phyloP scores from a whole-genome alignment of 2,329 filamentous ascomycete genomes.

The Pleomassaria siparia region DNA sequence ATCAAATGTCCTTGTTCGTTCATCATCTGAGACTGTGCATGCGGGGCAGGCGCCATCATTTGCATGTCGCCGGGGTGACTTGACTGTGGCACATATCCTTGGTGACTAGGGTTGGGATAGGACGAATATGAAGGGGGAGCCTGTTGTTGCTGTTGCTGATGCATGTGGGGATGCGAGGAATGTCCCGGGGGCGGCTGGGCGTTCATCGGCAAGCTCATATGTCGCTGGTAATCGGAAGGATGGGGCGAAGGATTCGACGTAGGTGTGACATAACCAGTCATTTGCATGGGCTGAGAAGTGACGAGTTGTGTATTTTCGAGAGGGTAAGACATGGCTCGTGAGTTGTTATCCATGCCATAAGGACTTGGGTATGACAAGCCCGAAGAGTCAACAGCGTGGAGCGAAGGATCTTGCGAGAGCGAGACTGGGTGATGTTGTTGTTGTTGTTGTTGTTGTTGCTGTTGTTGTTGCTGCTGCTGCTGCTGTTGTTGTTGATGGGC shows the following conservation, averaged over 20 bases:
- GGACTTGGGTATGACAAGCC: constrained; percentile 38
- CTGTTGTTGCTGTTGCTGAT: constrained; percentile 26
- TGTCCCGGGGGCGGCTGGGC: constrained; percentile 25
- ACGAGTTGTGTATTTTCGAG: constrained; percentile 40
- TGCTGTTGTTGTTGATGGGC: constrained; percentile 36
- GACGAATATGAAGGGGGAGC: constrained; percentile 26
- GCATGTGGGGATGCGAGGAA: constrained; percentile 22
- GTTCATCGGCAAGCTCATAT: constrained; percentile 41
- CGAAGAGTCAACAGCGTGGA: constrained; percentile 32
- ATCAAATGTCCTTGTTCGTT: constrained; percentile 44
- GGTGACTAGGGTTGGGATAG: constrained; percentile 31
- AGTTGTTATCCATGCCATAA: constrained; percentile 42
- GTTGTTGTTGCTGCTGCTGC: constrained; percentile 39
- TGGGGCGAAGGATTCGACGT: constrained; percentile 42
- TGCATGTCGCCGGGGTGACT: constrained; percentile 40
- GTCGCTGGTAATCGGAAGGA: constrained; percentile 39
- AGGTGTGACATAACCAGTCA: constrained; percentile 41
- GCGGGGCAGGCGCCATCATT: constrained; percentile 40
- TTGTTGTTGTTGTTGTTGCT: constrained; percentile 36
- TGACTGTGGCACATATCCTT: constrained; percentile 36
- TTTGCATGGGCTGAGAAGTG: constrained; percentile 40
- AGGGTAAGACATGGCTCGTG: constrained; percentile 43
- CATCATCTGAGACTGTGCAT: constrained; percentile 41
- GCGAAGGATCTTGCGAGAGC: constrained; percentile 33
- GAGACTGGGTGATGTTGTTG: constrained; percentile 39